Evolutionary conservation across 2,329 filamentous ascomycete species (phyloP).

Genomic region (Sclerotinia trifoliorum): DNA sequence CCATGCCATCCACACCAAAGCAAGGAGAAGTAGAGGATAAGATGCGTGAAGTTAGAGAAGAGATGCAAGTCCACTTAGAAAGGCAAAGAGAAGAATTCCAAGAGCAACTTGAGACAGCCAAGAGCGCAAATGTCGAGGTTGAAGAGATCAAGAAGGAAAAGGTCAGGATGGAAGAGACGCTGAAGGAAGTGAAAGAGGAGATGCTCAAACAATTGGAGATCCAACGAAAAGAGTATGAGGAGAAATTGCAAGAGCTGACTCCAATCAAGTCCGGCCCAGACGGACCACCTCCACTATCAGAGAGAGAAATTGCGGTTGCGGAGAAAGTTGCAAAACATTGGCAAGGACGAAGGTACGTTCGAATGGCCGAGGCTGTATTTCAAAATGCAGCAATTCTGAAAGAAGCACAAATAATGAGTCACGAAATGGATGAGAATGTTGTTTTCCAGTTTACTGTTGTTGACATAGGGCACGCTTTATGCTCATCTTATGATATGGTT

Average conservation of each 20-base stretch:
- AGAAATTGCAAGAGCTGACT: conserved; percentile 75
- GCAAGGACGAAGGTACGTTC: conserved; percentile 82
- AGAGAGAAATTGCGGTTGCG: conserved; percentile 70
- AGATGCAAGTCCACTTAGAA: conserved; percentile 80
- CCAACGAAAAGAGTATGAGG: conserved; percentile 82
- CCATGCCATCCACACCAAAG: conserved; percentile 88
- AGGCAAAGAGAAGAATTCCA: conserved; percentile 81
- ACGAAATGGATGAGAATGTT: conserved; percentile 88
- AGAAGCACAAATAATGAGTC: conserved; percentile 97
- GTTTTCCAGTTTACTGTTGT: conserved; percentile 94
- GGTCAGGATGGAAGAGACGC: conserved; percentile 75
- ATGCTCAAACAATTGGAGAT: conserved; percentile 83
- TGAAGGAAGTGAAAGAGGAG: conserved; percentile 76
- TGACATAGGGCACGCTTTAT: conserved; percentile 81
- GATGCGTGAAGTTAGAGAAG: conserved; percentile 72
- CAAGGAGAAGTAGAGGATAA: conserved; percentile 73
- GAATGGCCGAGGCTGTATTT: conserved; percentile 88
- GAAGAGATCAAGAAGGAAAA: conserved; percentile 85
- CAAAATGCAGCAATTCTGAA: conserved; percentile 86
- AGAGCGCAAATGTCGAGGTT: conserved; percentile 72
- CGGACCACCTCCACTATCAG: conserved; percentile 51
- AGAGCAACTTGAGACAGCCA: conserved; percentile 71
- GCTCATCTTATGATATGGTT: conserved; percentile 95
- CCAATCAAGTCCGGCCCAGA: conserved; percentile 55
- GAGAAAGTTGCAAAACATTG: conserved; percentile 68